phyloP scores from a whole-genome alignment of 805 yeast genomes.

The Cyberlindnera mrakii region DNA sequence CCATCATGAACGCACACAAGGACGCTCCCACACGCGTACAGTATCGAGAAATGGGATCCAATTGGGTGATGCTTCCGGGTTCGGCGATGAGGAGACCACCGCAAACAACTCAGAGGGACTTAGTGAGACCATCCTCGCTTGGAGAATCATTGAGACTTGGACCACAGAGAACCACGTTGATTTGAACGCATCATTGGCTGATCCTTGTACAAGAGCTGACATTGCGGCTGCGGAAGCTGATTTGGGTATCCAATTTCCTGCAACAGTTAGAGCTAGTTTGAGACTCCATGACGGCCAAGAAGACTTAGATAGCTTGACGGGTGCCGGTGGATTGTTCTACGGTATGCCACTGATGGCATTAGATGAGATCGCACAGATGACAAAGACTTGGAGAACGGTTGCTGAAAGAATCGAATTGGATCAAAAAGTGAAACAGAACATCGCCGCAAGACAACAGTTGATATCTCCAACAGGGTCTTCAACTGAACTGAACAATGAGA shows the following conservation, averaged over 20 bases:
- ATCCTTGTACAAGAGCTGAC: constrained; percentile 76
- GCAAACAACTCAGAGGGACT: constrained; percentile 47
- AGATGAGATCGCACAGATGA: constrained; percentile 75
- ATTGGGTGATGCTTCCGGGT: constrained; percentile 26
- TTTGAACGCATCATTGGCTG: constrained; percentile 67
- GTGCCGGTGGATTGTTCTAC: constrained; percentile 65
- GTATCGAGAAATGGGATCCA: constrained; percentile 12
- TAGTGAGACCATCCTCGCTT: constrained; percentile 68
- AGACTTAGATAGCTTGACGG: constrained; percentile 63
- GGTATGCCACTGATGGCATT: constrained; percentile 76
- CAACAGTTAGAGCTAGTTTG: constrained; percentile 74
- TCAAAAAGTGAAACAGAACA: constrained; percentile 18
- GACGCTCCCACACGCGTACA: constrained; percentile 5
- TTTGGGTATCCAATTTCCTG: constrained; percentile 66
- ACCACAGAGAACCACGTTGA: constrained; percentile 73
- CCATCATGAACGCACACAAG: constrained; percentile 22
- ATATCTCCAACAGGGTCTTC: constrained; percentile 24
- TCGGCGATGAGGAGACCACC: constrained; percentile 28
- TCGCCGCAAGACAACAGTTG: constrained; percentile 14
- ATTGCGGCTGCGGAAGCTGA: constrained; percentile 80
- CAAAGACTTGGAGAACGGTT: constrained; percentile 80
- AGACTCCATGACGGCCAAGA: constrained; percentile 90
- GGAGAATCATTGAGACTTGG: constrained; percentile 90
- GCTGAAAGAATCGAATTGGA: constrained; percentile 35
- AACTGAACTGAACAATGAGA: constrained; percentile 11